phyloP scores from a whole-genome alignment of 768 basidiomycete species.

The Daedaleopsis nitida region DNA sequence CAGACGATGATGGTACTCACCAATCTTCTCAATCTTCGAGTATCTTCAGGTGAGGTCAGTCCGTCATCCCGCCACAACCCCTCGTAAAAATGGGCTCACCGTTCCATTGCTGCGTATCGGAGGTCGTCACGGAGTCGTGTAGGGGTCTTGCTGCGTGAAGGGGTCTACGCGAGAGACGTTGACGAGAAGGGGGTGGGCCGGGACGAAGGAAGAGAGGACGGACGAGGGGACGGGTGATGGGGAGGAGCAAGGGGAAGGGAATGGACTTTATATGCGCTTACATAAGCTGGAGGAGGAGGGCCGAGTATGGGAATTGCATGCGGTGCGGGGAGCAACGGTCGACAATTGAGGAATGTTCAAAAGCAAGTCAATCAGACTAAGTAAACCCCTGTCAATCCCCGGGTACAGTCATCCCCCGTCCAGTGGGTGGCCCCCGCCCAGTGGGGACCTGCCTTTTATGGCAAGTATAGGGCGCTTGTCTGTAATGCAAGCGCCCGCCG shows the following conservation, averaged over 20 bases:
- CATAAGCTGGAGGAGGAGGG: constrained; percentile 4
- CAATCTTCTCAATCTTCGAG: constrained; percentile 97
- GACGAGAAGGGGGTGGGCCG: not conserved
- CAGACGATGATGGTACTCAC: constrained; percentile 55
- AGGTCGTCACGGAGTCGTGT: constrained; percentile 3
- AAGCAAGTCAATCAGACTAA: not conserved
- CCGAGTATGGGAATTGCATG: constrained; percentile 15
- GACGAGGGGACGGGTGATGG: constrained; percentile 7
- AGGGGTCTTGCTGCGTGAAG: not conserved
- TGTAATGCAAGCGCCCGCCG: too few species aligned
- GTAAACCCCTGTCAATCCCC: constrained; percentile 1
- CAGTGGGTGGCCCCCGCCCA: too few species aligned
- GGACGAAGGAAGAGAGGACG: not conserved
- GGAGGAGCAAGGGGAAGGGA: constrained; percentile 3
- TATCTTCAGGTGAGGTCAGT: constrained; percentile 54
- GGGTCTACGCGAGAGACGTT: not conserved
- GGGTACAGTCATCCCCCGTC: too few species aligned
- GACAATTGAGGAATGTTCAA: constrained; percentile 20
- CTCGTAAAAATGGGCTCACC: constrained; percentile 19
- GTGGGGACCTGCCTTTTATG: too few species aligned
- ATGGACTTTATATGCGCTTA: constrained; percentile 18
- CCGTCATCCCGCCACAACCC: constrained; percentile 20
- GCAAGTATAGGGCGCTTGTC: too few species aligned
- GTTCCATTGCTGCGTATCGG: constrained; percentile 24
- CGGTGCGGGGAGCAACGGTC: constrained; percentile 21